These are phyloP conservation scores for Candida alai DNA, from an alignment of 805 yeast species.

Conservation along the genomic window DNA sequence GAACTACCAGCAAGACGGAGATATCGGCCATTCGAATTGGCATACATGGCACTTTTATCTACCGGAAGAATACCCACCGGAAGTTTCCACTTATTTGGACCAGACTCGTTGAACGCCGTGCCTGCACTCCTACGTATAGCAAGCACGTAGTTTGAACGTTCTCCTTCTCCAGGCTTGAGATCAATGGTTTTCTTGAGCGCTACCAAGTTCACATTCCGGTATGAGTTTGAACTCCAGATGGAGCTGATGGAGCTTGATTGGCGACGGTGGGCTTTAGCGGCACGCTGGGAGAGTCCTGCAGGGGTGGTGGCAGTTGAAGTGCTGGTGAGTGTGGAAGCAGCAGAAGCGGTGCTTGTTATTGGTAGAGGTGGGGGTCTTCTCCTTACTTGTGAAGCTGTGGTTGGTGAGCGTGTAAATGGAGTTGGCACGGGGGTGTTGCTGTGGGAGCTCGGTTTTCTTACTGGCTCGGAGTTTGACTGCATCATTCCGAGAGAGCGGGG, in stretches of 20 bases:
- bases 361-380: no score
- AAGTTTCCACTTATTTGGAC: constrained; percentile 45
- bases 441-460: no score
- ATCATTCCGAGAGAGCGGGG: no score
- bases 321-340: no score
- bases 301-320: no score
- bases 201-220: constrained; percentile 34
- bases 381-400: no score
- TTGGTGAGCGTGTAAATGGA: no score
- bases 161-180: constrained; percentile 47
- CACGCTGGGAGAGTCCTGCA: no score
- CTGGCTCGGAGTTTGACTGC: no score
- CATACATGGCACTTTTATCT: constrained; percentile 28
- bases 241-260: constrained; percentile 34
- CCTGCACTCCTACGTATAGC: constrained; percentile 42
- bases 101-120: constrained; percentile 45
- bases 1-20: constrained; percentile 24
- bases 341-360: no score
- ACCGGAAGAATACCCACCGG: constrained; percentile 55
- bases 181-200: constrained; percentile 32
- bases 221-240: constrained; percentile 28
- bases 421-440: no score
- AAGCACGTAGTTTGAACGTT: constrained; percentile 47
- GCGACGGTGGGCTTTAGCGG: constrained; percentile 17
- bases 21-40: constrained; percentile 23